Evolutionary conservation across 345 rosid genomes (phyloP).

Genomic region (Syzygium grande): DNA sequence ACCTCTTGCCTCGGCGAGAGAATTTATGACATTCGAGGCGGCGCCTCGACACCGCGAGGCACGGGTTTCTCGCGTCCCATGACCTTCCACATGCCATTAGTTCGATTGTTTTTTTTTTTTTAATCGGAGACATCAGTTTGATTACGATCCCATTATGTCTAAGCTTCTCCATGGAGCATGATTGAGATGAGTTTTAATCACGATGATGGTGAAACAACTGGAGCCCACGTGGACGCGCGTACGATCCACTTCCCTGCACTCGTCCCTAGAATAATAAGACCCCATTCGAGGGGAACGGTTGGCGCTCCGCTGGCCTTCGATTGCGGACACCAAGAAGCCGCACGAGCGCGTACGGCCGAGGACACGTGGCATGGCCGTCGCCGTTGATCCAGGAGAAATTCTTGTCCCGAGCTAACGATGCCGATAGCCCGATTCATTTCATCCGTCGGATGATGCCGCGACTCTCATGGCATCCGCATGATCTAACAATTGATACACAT

Average conservation of each 20-base stretch:
- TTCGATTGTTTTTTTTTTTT: neutral
- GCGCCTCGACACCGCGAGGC: accelerated
- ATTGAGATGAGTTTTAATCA: neutral
- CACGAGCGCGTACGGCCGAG: neutral
- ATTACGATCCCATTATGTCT: neutral
- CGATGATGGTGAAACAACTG: neutral
- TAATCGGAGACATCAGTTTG: neutral
- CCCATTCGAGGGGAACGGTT: neutral
- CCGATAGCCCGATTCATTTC: neutral
- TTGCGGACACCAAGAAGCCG: too few species aligned
- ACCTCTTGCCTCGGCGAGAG: neutral
- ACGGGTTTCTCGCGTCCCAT: accelerated
- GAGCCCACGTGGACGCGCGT: neutral
- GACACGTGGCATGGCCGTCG: neutral
- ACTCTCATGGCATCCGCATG: neutral
- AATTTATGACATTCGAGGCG: accelerated
- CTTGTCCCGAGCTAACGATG: neutral
- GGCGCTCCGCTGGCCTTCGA: neutral
- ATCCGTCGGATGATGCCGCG: neutral
- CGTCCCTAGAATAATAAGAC: neutral
- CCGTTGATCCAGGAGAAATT: neutral
- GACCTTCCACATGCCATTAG: neutral
- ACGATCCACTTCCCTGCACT: neutral
- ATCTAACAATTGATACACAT: neutral
- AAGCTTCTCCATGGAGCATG: neutral